A percentile compares a stretch with the other conserved stretches of the same genome.
Conservation (phyloP, 306 rosid species). For the Carpinus fangiana region DNA sequence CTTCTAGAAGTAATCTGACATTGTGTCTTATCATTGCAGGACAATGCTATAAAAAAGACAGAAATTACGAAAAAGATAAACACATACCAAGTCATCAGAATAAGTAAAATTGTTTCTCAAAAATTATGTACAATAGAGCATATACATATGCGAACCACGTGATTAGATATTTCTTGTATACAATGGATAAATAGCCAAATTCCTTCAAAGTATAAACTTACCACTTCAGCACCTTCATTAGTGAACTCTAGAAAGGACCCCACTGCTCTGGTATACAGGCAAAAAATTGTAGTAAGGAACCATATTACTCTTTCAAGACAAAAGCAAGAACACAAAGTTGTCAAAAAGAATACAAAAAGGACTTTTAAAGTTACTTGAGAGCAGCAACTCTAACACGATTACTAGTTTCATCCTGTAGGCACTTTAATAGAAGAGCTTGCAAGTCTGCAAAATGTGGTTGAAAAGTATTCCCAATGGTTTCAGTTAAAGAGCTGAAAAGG, state of each 20-base stretch:
- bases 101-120: not conserved
- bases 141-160: not conserved
- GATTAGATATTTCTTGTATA: not conserved
- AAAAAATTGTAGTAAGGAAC: conserved; percentile 26
- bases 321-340: not conserved
- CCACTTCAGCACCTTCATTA: conserved; percentile 92
- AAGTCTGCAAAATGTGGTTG: conserved; percentile 79
- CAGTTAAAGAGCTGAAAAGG: conserved; percentile 96
- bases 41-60: not conserved
- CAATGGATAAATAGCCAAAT: not conserved
- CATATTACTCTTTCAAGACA: not conserved
- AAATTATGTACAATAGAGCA: not conserved
- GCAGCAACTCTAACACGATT: conserved; percentile 96
- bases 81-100: not conserved
- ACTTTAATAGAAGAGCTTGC: conserved; percentile 93
- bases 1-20: not conserved
- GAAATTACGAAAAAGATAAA: not conserved
- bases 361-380: conserved; percentile 62
- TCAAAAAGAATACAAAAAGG: conserved; percentile 3
- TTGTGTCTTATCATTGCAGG: not conserved
- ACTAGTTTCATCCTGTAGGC: conserved; percentile 94
- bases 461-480: conserved; percentile 88
- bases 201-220: conserved; percentile 37
- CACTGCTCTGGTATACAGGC: conserved; percentile 71
- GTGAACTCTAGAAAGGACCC: conserved; percentile 96